These are phyloP conservation scores for Theileria orientalis DNA, from an alignment of 169 alveolate genomes.

Conservation along the genomic window DNA sequence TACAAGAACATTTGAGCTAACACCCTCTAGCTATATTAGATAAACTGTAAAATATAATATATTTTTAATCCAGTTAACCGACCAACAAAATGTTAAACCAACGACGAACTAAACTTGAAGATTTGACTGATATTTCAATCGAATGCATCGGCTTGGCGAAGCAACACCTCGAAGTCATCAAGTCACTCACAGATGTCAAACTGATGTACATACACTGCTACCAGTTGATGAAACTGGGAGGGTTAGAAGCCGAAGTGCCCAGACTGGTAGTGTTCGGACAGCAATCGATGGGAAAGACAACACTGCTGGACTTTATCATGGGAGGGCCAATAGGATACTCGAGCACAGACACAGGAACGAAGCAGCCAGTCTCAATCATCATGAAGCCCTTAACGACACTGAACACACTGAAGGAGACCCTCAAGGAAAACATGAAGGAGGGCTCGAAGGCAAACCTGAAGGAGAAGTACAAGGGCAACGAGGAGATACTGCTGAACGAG, in stretches of 20 bases:
- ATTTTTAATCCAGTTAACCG: too few species aligned
- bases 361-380: constrained; percentile 84
- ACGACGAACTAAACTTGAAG: constrained; percentile 37
- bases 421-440: neutral
- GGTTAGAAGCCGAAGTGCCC: constrained; percentile 86
- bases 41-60: neutral
- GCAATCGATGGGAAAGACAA: constrained; percentile 89
- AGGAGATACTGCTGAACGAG: constrained; percentile 9
- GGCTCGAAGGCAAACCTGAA: neutral
- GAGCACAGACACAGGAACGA: constrained; percentile 87
- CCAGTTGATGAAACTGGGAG: constrained; percentile 82
- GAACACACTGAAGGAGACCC: constrained; percentile 16
- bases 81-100: constrained; percentile 25
- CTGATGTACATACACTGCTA: constrained; percentile 76
- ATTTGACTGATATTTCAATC: constrained; percentile 39
- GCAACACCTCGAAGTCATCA: constrained; percentile 58
- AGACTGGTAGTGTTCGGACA: constrained; percentile 88
- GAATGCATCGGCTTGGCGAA: constrained; percentile 54
- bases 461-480: constrained; percentile 45
- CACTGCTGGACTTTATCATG: constrained; percentile 85
- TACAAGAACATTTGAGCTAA: neutral
- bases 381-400: constrained; percentile 69
- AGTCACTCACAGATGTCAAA: constrained; percentile 74
- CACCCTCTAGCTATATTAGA: neutral
- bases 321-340: constrained; percentile 90